Conservation (phyloP, 495 filamentous ascomycete genomes). For the Penicillium bovifimosum region DNA sequence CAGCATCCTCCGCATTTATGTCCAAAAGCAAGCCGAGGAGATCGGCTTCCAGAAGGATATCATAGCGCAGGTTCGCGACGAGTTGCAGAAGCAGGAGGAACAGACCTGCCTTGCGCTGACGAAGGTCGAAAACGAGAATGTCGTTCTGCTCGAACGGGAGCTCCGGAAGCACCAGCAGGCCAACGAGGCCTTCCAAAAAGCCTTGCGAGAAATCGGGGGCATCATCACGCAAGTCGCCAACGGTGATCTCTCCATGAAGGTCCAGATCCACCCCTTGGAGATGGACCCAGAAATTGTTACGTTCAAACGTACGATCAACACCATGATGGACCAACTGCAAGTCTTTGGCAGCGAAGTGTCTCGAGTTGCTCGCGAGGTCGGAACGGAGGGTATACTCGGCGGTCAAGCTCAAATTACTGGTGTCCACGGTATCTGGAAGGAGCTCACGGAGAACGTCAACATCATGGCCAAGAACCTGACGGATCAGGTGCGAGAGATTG, state of each 20-base stretch:
- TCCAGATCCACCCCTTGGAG: constrained; percentile 89
- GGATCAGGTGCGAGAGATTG: constrained; percentile 92
- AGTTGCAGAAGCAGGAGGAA: constrained; percentile 57
- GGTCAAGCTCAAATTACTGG: constrained; percentile 93
- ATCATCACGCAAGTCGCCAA: constrained; percentile 95
- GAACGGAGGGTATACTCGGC: constrained; percentile 94
- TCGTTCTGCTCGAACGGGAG: constrained; percentile 75
- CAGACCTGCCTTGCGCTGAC: constrained; percentile 50
- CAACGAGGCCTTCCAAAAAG: constrained; percentile 98
- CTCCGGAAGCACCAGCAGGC: constrained; percentile 94
- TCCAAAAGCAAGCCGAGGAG: constrained; percentile 72
- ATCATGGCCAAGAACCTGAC: constrained; percentile 90
- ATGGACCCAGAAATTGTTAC: constrained; percentile 98
- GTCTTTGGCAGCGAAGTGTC: constrained; percentile 97
- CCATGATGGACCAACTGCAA: constrained; percentile 98
- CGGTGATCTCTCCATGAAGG: constrained; percentile 96
- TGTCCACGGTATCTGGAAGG: constrained; percentile 97
- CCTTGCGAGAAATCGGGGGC: constrained; percentile 93
- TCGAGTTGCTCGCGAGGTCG: constrained; percentile 91
- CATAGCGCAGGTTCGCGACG: constrained; percentile 62
- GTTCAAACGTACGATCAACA: constrained; percentile 95
- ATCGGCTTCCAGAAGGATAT: constrained; percentile 69
- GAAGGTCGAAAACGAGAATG: constrained; percentile 58
- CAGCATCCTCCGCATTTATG: constrained; percentile 64
- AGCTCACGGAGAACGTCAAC: constrained; percentile 96